These are phyloP conservation scores for Fistulina hepatica DNA, from an alignment of 1,284 basidiomycete genomes.

Conservation along the genomic window DNA sequence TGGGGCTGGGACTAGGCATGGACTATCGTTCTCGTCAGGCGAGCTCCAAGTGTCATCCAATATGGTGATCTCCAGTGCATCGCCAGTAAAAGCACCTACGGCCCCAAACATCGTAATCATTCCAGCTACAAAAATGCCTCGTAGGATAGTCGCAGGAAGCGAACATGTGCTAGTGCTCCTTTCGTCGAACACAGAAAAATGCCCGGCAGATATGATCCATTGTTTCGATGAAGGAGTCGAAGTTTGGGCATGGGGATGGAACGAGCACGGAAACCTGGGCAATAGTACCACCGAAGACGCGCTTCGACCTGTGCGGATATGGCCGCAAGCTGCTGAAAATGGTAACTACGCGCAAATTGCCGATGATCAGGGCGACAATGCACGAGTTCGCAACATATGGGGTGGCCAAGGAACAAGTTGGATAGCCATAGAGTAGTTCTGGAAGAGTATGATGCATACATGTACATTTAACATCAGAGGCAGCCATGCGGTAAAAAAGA, in stretches of 20 bases:
- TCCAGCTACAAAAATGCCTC: constrained; percentile 24
- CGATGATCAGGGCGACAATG: not conserved
- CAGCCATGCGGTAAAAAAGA: too few species aligned
- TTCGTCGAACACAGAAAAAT: constrained; percentile 14
- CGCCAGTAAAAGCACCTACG: constrained; percentile 5
- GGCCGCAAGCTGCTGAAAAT: constrained; percentile 26
- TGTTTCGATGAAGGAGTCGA: too few species aligned
- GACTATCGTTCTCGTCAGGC: too few species aligned
- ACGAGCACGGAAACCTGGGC: constrained; percentile 89
- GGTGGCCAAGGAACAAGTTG: constrained; percentile 13
- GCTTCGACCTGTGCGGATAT: constrained; percentile 38
- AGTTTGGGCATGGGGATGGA: constrained; percentile 88
- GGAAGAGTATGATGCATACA: not conserved
- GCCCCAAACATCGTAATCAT: constrained; percentile 21
- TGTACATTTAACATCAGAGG: too few species aligned
- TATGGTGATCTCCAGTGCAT: too few species aligned
- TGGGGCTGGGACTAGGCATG: constrained; percentile 31
- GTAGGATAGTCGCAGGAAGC: constrained; percentile 47
- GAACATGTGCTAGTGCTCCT: constrained; percentile 62
- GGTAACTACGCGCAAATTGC: constrained; percentile 10
- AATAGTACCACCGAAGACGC: constrained; percentile 47
- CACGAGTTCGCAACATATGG: constrained; percentile 6
- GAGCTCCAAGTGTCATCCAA: too few species aligned
- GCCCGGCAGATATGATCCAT: too few species aligned
- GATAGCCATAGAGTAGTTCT: constrained; percentile 5